Evolutionary conservation across 306 rosid genomes (phyloP).

Genomic region (Fragaria iinumae): DNA sequence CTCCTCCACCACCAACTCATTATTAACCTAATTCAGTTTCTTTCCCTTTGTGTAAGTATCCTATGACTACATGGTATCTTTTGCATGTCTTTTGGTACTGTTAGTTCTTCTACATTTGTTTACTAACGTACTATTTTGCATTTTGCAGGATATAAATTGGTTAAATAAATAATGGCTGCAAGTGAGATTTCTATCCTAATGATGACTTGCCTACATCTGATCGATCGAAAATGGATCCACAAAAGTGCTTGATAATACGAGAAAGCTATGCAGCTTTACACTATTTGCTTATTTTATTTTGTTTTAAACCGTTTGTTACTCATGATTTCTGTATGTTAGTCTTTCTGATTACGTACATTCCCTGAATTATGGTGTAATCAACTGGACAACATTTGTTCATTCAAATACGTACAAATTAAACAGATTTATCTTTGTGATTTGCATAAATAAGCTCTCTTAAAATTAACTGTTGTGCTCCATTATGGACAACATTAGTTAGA

Average conservation of each 20-base stretch:
- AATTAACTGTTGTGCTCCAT: too few relatives aligned
- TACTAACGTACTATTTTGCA: neutral
- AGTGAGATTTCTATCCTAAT: conserved; percentile 2
- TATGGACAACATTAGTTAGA: too few relatives aligned
- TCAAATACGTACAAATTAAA: too few relatives aligned
- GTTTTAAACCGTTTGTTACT: neutral
- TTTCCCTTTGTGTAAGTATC: conserved; percentile 17
- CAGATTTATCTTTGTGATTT: too few relatives aligned
- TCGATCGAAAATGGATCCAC: neutral
- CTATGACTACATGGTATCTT: neutral
- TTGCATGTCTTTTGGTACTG: neutral
- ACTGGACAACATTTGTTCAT: conserved; percentile 1
- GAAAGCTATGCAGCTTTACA: neutral
- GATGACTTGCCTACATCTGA: neutral
- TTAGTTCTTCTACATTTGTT: neutral
- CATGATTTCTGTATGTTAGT: neutral
- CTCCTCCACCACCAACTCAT: conserved; percentile 26
- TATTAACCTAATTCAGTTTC: neutral
- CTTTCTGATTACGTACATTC: neutral
- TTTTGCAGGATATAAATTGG: conserved; percentile 17
- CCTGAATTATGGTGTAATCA: neutral
- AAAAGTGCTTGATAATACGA: conserved; percentile 1
- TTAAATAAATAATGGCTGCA: conserved; percentile 13
- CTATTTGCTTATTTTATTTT: neutral
- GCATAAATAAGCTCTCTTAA: too few relatives aligned